These are phyloP conservation scores for Penicillium coprophilum DNA, from an alignment of 495 filamentous ascomycete genomes.

Conservation along the genomic window DNA sequence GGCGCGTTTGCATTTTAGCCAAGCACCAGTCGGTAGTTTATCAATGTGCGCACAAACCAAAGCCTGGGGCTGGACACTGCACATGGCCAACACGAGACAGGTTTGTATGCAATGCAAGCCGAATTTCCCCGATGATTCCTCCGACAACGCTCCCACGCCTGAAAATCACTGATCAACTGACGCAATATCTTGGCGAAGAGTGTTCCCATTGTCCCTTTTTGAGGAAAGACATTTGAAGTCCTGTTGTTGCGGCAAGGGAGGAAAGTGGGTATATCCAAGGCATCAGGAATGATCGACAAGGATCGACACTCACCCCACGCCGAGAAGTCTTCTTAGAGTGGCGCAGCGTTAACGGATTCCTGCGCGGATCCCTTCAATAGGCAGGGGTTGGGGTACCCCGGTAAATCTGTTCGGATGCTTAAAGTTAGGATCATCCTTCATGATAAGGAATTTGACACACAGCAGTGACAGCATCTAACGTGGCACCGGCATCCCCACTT, in stretches of 20 bases:
- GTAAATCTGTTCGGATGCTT: background rate
- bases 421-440: slow-evolving; percentile 5
- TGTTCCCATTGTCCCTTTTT: background rate
- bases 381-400: background rate
- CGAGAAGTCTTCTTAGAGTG: background rate
- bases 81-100: background rate
- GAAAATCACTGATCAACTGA: background rate
- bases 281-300: background rate
- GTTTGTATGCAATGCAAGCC: background rate
- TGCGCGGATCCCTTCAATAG: background rate
- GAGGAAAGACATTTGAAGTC: background rate
- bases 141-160: background rate
- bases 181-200: background rate
- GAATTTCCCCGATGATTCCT: background rate
- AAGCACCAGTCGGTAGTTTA: background rate
- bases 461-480: slow-evolving; percentile 2
- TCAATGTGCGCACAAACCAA: background rate
- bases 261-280: background rate
- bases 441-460: slow-evolving; percentile 11
- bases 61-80: background rate
- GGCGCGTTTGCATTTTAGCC: background rate
- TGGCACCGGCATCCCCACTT: background rate
- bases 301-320: background rate
- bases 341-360: background rate
- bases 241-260: background rate